phyloP scores from a whole-genome alignment of 1,284 basidiomycete genomes.

The Sutorius eximius region DNA sequence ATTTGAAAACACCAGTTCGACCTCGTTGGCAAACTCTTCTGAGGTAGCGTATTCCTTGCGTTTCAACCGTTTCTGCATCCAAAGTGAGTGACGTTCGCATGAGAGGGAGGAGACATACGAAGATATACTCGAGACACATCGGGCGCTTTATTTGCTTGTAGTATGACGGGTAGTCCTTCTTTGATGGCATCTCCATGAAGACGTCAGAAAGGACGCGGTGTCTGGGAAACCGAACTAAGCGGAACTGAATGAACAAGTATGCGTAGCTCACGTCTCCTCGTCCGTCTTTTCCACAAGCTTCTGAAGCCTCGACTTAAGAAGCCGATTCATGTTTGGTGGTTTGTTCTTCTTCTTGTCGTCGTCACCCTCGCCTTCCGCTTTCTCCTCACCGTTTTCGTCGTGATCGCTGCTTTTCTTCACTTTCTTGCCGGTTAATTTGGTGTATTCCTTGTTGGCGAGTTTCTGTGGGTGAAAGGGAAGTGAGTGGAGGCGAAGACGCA shows the following conservation, averaged over 20 bases:
- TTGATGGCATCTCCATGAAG: constrained; percentile 84
- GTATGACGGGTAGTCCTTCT: constrained; percentile 80
- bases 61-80: constrained; percentile 67
- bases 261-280: constrained; percentile 44
- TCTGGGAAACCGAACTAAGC: constrained; percentile 35
- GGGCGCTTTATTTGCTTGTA: constrained; percentile 84
- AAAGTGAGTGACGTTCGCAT: constrained; percentile 12
- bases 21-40: constrained; percentile 78
- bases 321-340: constrained; percentile 56
- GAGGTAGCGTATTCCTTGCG: constrained; percentile 68
- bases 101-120: constrained; percentile 48
- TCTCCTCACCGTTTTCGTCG: constrained; percentile 43
- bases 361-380: constrained; percentile 41
- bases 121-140: constrained; percentile 78
- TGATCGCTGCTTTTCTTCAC: constrained; percentile 44
- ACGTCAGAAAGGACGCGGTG: constrained; percentile 70
- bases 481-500: constrained; percentile 2
- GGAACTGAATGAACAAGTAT: constrained; percentile 1
- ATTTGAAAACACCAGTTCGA: constrained; percentile 90
- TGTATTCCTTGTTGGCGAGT: constrained; percentile 63
- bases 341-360: constrained; percentile 56
- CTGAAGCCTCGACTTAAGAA: constrained; percentile 64
- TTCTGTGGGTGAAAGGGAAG: constrained; percentile 47
- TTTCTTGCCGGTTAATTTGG: constrained; percentile 51
- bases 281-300: constrained; percentile 72